Evolutionary conservation across 179 eudicot genomes (phyloP), one percentile per base, ranked within the genome.

Genomic region (Beta corolliflora): DNA sequence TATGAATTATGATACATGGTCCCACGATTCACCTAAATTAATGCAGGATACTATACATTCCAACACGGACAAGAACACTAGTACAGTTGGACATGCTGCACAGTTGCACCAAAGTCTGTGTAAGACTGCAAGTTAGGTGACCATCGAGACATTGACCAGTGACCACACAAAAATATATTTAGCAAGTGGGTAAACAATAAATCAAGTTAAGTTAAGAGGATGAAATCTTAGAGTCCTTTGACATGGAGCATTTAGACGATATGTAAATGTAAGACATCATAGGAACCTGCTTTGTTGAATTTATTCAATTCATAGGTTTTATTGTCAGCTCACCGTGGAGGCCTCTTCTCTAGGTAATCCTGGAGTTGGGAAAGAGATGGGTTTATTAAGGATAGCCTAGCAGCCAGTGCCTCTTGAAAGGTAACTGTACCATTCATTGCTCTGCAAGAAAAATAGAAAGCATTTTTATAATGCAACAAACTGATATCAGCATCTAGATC

Each of bases 391-490:
- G 94, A 88, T 73, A 96, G 84, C 68, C 98, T 87, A 52, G 96
- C 92, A 78, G 97, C 92, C 79, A 96, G 86, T 12, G 99, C 99
- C 85, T 94, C 92, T 83, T 96, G 98, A 69, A 96, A 91, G 72
- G 97, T 93, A 81, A 96, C 93, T 46, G 99, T 89, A 81, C 98
- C 99, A 85, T 91, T 88, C 99, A 96, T 96, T 55, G 98, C 99
- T 90, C 98, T 93, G 85, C 53, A 55, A 48, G 70, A 61, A 69
- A 36, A 67, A 69, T 18, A 2, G 18, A 48, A 76, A 79, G 71
- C 69, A 23, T 73, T 12, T 54, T 54, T 8, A 66, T 19, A 11
- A 41, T 14, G 41, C 41, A 36, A 59, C 48, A 77, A 70, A 61
- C 29, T 50, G 15, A 73, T 59, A 70, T 56, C 55, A n/a, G 74